Conservation (phyloP, 495 filamentous ascomycete genomes). For the Penicillium subrubescens region DNA sequence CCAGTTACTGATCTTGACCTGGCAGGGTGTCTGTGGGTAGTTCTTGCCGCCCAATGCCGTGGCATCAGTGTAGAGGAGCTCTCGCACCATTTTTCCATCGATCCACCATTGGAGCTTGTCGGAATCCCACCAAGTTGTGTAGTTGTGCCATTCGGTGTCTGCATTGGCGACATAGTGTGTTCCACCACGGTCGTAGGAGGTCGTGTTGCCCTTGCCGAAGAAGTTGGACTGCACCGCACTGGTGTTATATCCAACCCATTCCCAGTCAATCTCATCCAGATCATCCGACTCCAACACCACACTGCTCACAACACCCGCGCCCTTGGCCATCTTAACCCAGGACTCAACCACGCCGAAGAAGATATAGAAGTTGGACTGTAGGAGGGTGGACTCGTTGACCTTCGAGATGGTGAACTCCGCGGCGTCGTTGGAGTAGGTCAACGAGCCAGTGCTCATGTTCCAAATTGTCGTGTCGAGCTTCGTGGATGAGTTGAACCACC, state of each 20-base stretch:
- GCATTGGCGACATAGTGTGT: conserved; percentile 61
- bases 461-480: conserved; percentile 55
- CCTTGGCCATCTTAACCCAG: conserved; percentile 69
- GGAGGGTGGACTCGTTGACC: conserved; percentile 64
- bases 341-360: conserved; percentile 80
- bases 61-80: conserved; percentile 56
- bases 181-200: conserved; percentile 71
- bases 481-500: conserved; percentile 57
- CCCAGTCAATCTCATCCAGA: conserved; percentile 93
- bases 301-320: conserved; percentile 76
- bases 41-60: conserved; percentile 56
- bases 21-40: conserved; percentile 90
- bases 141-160: conserved; percentile 76
- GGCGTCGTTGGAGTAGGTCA: conserved; percentile 58
- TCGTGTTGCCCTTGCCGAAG: conserved; percentile 83
- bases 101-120: conserved; percentile 80
- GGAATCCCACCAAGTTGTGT: conserved; percentile 85
- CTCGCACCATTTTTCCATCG: conserved; percentile 69
- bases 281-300: conserved; percentile 87
- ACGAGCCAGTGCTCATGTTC: conserved; percentile 61
- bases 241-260: conserved; percentile 58
- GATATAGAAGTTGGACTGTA: conserved; percentile 77
- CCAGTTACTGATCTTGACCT: conserved; percentile 80
- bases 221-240: conserved; percentile 84
- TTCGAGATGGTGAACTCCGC: conserved; percentile 67